Evolutionary conservation across 2,329 filamentous ascomycete genomes (phyloP), one percentile per base, ranked within the genome.

Genomic region (Mycosphaerella sp.): DNA sequence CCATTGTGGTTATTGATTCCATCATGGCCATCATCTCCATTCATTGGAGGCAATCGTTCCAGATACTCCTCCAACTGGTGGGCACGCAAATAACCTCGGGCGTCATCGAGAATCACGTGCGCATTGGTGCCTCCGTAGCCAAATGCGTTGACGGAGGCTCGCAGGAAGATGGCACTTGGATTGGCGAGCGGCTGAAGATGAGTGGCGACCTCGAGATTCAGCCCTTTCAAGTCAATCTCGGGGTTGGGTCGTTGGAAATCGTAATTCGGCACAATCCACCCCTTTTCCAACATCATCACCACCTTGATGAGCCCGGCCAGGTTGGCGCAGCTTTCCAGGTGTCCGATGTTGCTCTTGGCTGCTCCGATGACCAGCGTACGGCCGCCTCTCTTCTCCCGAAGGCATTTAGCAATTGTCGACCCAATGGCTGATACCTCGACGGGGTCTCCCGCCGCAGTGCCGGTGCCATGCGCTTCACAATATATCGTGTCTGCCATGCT

Each of bases 271-370:
- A 62, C 62, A 29, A 68, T 66, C 1, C 53, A 48, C 2, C 59
- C 62, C n/a, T 58, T 59, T 40, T 68, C 62, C 4, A 68, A 40
- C 12, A 59, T 52, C 26, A 69, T 39, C 3, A 65, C 51, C 2
- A 57, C 52, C 51, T 68, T 69, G 39, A 68, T 56, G 2, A 66
- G 39, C 10, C 57, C 55, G 21, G 57, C 57, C 32, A 65, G 23
- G 14, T 60, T 62, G 21, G 54, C 48, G 14, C 49, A 53, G 10
- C 48, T 51, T 40, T 62, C 60, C 6, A 55, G 40, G 53, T 57
- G 55, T 11, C 78, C 78, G 12, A 70, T 48, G 12, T 68, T 66
- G 7, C 60, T 61, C 45, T 70, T 69, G 36, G 68, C 62, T 21
- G 21, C 21, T 21, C 21, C 21, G 21, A 2, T 61, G 62, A 6